Conservation (phyloP, 2,329 filamentous ascomycete species). For the Monilinia fructicola region DNA sequence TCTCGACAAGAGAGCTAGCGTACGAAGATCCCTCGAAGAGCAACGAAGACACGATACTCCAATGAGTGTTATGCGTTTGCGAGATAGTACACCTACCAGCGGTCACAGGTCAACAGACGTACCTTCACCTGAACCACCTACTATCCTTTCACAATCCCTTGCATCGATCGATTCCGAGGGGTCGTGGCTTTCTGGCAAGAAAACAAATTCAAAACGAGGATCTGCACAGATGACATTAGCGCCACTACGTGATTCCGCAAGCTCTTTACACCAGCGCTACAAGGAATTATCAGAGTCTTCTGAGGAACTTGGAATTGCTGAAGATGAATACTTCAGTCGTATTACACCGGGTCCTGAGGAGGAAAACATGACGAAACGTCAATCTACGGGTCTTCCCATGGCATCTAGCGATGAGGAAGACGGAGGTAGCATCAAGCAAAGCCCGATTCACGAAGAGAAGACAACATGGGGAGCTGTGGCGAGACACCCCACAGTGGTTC, state of each 20-base stretch:
- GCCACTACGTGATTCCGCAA: slow-evolving; percentile 45
- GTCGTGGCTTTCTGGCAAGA: slow-evolving; percentile 86
- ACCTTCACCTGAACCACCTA: slow-evolving; percentile 53
- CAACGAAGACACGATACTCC: slow-evolving; percentile 50
- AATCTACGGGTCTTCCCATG: slow-evolving; percentile 50
- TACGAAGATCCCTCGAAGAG: slow-evolving; percentile 38
- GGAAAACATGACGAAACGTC: slow-evolving; percentile 39
- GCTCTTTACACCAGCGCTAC: slow-evolving; percentile 45
- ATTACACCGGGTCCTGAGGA: slow-evolving; percentile 46
- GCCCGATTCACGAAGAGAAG: slow-evolving; percentile 33
- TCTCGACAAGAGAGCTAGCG: slow-evolving; percentile 31
- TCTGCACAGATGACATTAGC: slow-evolving; percentile 47
- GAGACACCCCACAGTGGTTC: slow-evolving; percentile 63
- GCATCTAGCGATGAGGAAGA: slow-evolving; percentile 61
- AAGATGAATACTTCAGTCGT: slow-evolving; percentile 73
- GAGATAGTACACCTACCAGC: slow-evolving; percentile 47
- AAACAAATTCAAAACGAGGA: slow-evolving; percentile 48
- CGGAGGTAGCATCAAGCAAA: slow-evolving; percentile 42
- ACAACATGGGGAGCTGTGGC: slow-evolving; percentile 41
- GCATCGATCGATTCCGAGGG: slow-evolving; percentile 94
- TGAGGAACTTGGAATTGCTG: slow-evolving; percentile 63
- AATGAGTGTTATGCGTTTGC: slow-evolving; percentile 45
- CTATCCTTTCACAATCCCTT: slow-evolving; percentile 72
- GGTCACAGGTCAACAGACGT: slow-evolving; percentile 44
- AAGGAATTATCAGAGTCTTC: slow-evolving; percentile 59